These are phyloP conservation scores for Xylariaceae sp. DNA, from an alignment of 2,329 filamentous ascomycete species.

Conservation along the genomic window DNA sequence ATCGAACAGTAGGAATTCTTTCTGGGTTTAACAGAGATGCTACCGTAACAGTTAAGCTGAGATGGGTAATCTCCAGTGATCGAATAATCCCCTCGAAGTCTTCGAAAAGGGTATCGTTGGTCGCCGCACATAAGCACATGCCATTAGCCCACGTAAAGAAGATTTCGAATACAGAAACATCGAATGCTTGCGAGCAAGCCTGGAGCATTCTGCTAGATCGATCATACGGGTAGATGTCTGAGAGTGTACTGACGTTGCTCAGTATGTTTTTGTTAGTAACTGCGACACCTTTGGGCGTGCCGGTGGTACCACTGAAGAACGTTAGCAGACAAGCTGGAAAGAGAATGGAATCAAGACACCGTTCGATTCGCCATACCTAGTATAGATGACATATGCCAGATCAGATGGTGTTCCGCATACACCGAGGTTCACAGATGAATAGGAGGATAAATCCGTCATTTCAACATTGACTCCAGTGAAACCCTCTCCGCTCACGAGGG, in stretches of 20 bases:
- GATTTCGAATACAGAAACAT: slow-evolving; percentile 86
- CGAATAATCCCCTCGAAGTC: slow-evolving; percentile 66
- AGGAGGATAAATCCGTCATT: slow-evolving; percentile 23
- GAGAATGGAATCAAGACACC: not conserved
- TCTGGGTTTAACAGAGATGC: slow-evolving; percentile 65
- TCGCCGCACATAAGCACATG: slow-evolving; percentile 71
- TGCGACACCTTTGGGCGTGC: slow-evolving; percentile 71
- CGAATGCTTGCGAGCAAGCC: slow-evolving; percentile 78
- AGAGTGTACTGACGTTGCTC: slow-evolving; percentile 67
- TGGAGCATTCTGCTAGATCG: slow-evolving; percentile 62
- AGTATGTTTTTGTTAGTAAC: slow-evolving; percentile 71
- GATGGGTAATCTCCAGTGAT: slow-evolving; percentile 62
- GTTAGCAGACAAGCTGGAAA: not conserved
- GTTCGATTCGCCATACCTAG: slow-evolving; percentile 38
- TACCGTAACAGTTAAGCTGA: slow-evolving; percentile 82
- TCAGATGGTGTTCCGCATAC: slow-evolving; percentile 41
- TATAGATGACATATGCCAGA: slow-evolving; percentile 74
- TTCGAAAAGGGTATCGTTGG: slow-evolving; percentile 67
- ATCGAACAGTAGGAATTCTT: slow-evolving; percentile 65
- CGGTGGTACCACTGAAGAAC: slow-evolving; percentile 62
- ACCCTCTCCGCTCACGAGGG: slow-evolving; percentile 13
- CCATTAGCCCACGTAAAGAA: slow-evolving; percentile 78
- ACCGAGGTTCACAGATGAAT: slow-evolving; percentile 35
- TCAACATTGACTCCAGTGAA: slow-evolving; percentile 35
- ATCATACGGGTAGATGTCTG: slow-evolving; percentile 57